Conservation (phyloP, 768 basidiomycete species). For the Botryobasidium botryosum region DNA sequence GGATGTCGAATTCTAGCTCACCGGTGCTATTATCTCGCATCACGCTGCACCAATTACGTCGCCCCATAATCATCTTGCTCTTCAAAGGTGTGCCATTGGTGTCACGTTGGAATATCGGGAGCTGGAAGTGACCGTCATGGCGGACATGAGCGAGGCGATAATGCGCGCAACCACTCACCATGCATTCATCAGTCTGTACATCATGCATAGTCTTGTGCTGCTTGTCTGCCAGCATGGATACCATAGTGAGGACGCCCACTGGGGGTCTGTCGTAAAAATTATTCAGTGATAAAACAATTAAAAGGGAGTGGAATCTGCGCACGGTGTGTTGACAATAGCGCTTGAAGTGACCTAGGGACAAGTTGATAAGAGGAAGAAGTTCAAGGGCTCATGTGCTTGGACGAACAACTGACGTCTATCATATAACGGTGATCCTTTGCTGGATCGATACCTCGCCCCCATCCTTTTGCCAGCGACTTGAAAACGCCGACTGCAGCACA, state of each 20-base stretch:
- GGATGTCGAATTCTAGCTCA: constrained; percentile 64
- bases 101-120: constrained; percentile 61
- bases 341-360: constrained; percentile 54
- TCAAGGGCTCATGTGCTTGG: too few relatives aligned
- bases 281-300: too few relatives aligned
- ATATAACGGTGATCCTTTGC: constrained; percentile 67
- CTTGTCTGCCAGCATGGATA: constrained; percentile 54
- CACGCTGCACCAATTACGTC: constrained; percentile 74
- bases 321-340: constrained; percentile 94
- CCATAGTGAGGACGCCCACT: constrained; percentile 54
- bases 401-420: constrained; percentile 37
- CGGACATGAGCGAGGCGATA: background rate
- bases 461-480: constrained; percentile 42
- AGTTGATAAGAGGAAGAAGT: too few relatives aligned
- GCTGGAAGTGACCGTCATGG: constrained; percentile 22
- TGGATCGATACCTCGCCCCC: constrained; percentile 35
- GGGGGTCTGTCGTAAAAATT: too few relatives aligned
- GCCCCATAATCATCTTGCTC: constrained; percentile 70
- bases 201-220: constrained; percentile 75
- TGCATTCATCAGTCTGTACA: constrained; percentile 69
- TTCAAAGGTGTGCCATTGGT: constrained; percentile 62
- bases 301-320: background rate
- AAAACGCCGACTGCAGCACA: constrained; percentile 70
- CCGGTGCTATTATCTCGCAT: constrained; percentile 39
- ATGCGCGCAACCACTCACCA: constrained; percentile 31